Conservation (phyloP, 73 alveolate species). For the Paramecium sexaurelia region DNA sequence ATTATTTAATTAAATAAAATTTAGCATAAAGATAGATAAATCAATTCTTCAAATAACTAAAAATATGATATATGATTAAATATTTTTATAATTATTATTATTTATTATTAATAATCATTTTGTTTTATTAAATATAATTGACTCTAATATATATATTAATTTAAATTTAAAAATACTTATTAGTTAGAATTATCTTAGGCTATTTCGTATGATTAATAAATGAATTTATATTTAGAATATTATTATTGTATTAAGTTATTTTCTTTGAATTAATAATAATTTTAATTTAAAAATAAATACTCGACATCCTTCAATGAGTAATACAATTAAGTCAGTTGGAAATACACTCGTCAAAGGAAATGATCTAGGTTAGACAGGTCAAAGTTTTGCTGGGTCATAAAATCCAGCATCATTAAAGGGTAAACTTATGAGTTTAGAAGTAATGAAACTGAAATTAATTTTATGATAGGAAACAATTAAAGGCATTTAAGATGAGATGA, state of each 20-base stretch:
- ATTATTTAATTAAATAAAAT: neutral
- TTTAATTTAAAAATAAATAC: neutral
- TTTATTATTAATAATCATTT: no score
- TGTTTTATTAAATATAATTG: no score
- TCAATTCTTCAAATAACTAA: no score
- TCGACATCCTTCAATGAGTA: conserved; percentile 2
- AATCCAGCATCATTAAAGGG: conserved; percentile 85
- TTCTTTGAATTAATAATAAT: neutral
- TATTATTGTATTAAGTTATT: neutral
- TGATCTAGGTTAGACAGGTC: conserved; percentile 59
- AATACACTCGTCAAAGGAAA: conserved; percentile 40
- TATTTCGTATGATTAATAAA: neutral
- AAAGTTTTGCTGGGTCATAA: conserved; percentile 66
- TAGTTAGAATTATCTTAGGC: no score
- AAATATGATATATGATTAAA: no score
- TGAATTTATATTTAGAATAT: neutral
- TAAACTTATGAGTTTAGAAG: conserved; percentile 72
- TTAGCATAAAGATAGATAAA: neutral
- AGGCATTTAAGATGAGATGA: conserved; percentile 91
- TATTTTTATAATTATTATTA: no score
- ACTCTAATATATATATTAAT: no score
- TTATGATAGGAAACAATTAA: conserved; percentile 81
- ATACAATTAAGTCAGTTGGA: conserved; percentile 42
- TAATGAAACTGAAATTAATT: neutral
- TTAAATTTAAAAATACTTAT: no score